Percentiles rank a stretch among this genome's conserved stretches.
Conservation (phyloP, 2,329 filamentous ascomycete species). For the Atkinsonella texensis region DNA sequence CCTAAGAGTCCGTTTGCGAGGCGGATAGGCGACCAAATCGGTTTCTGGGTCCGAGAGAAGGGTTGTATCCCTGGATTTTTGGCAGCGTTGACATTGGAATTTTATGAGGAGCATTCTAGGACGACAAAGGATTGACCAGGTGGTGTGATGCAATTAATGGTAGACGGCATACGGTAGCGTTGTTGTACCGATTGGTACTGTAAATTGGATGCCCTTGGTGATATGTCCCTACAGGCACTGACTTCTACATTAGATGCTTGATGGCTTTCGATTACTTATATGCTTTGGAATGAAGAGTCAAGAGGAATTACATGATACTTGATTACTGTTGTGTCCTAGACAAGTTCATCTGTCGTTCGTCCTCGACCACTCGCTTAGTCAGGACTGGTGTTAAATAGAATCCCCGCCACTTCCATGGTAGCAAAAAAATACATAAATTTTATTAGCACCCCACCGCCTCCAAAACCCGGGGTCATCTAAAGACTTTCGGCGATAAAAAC, state of each 20-base stretch:
- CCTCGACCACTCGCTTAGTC: not conserved
- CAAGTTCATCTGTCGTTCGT: not conserved
- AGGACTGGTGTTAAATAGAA: too few species aligned
- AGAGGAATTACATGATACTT: too few species aligned
- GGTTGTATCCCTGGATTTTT: constrained; percentile 90
- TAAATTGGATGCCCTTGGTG: not conserved
- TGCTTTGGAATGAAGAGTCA: too few species aligned
- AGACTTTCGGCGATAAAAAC: too few species aligned
- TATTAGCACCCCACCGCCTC: too few species aligned
- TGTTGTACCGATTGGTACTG: not conserved
- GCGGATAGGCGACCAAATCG: constrained; percentile 75
- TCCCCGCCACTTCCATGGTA: too few species aligned
- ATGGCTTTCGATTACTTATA: too few species aligned
- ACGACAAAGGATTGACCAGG: constrained; percentile 1
- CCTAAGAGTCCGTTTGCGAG: constrained; percentile 75
- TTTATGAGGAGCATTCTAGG: constrained; percentile 58
- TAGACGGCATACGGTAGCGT: not conserved
- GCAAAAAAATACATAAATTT: too few species aligned
- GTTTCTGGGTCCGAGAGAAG: constrained; percentile 91
- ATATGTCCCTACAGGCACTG: not conserved
- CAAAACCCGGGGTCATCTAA: too few species aligned
- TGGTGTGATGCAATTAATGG: not conserved
- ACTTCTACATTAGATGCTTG: too few species aligned
- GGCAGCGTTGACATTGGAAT: constrained; percentile 82
- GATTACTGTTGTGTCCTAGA: too few species aligned